A percentile compares a stretch with the other conserved stretches of the same genome.
Evolutionary conservation across 176 grass and related monocot genomes (phyloP).

Genomic region (Eragrostis curvula): DNA sequence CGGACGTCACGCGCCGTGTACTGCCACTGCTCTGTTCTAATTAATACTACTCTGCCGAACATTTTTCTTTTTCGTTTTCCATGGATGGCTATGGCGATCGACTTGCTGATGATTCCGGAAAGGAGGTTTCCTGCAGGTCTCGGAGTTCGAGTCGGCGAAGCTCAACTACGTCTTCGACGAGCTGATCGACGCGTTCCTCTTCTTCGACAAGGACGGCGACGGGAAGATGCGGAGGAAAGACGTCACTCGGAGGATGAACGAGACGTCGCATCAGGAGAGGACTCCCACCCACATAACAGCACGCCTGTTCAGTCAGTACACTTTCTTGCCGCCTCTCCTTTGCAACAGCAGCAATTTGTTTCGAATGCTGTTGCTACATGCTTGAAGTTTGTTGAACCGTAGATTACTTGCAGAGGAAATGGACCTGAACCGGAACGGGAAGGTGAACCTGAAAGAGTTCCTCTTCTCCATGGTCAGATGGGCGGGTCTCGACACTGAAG

Average conservation of each 20-base stretch:
- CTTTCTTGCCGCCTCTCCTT: background rate
- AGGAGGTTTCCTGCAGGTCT: slow-evolving; percentile 27
- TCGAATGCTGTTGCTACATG: no score
- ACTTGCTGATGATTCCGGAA: background rate
- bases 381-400: background rate
- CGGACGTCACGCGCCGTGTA: slow-evolving; percentile 56
- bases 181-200: slow-evolving; percentile 67
- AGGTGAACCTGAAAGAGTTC: slow-evolving; percentile 79
- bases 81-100: background rate
- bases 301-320: slow-evolving; percentile 58
- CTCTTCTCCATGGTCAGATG: slow-evolving; percentile 71
- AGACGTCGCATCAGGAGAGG: slow-evolving; percentile 60
- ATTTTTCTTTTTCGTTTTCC: background rate
- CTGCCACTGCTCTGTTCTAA: no score
- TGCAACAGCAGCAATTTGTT: no score
- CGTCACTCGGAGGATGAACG: slow-evolving; percentile 61
- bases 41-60: no score
- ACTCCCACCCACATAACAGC: slow-evolving; percentile 52
- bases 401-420: slow-evolving; percentile 82
- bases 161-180: slow-evolving; percentile 65
- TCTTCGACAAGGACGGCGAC: slow-evolving; percentile 72
- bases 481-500: slow-evolving; percentile 60
- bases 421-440: slow-evolving; percentile 69
- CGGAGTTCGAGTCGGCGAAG: slow-evolving; percentile 50
- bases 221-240: slow-evolving; percentile 63